Evolutionary conservation across 1,284 basidiomycete species (phyloP), one percentile per base, ranked within the genome.

Genomic region (Wolfiporia cocos): DNA sequence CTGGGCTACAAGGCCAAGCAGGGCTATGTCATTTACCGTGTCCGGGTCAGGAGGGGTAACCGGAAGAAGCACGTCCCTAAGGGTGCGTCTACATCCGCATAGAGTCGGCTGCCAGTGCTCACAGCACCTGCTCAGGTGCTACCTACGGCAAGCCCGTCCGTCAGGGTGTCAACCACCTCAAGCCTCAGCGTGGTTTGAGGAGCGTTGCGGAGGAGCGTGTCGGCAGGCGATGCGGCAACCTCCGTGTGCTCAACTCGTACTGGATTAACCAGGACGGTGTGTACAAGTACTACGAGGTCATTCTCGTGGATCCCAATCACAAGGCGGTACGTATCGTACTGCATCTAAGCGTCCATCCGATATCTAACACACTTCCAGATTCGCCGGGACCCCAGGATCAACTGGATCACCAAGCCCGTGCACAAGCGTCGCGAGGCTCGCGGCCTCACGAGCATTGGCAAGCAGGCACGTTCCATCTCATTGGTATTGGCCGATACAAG

Each of bases 1-100:
- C 78, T 99, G 50, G 95, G 95, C 45, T 99, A 99, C 86, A 99
- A 97, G 75, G 92, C 96, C 66, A 99, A 99, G 82, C 96, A 99
- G 73, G 96, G 96, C 61, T 99, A 92, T 68, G 88, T 99, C 50
- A 72, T 99, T 72, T 99, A 99, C 78, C 92, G 96, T 58, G 76
- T 99, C 60, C 92, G 95, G 57, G 95, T 99, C 54, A 86, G 96
- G 62, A 85, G 95, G 55, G 96, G 96, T 68, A 97, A 98, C 83
- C 86, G 96, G 74, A 99, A 99, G 78, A 96, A 94, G 81, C 94
- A 89, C 50, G 95, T 88, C 46, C 89, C 89, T 63, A 99, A 99
- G 81, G 95, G 95, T 86, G 47, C 37, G 67, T 61, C 17, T 22
- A 24, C n/a, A n/a, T n/a, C n/a, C 14, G 9, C 26, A 28, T 7